phyloP scores from a whole-genome alignment of 805 yeast species.

The Peterozyma xylosa region DNA sequence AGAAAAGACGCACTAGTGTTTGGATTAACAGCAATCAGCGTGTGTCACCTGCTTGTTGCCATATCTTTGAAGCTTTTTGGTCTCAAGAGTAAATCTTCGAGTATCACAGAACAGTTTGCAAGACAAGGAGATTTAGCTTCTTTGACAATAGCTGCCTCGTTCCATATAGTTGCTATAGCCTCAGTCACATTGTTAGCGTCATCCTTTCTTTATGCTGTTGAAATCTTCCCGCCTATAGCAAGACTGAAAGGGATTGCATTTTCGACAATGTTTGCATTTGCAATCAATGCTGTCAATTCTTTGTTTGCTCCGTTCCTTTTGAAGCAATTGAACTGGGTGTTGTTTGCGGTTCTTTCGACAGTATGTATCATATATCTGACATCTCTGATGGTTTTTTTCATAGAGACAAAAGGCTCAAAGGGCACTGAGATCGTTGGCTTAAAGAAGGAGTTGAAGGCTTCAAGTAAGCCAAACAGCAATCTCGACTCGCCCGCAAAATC shows the following conservation, averaged over 20 bases:
- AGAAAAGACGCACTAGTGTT: slow-evolving; percentile 38
- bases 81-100: neutral
- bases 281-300: slow-evolving; percentile 26
- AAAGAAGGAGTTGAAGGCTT: neutral
- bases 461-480: too few relatives aligned
- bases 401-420: slow-evolving; percentile 9
- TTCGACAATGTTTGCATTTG: slow-evolving; percentile 40
- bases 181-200: slow-evolving; percentile 38
- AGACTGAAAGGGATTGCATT: slow-evolving; percentile 39
- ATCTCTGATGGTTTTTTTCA: neutral
- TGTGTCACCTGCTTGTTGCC: slow-evolving; percentile 14
- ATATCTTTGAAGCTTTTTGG: neutral
- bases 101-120: slow-evolving; percentile 11
- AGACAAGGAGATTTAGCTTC: slow-evolving; percentile 32
- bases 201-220: slow-evolving; percentile 43
- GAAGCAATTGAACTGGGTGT: slow-evolving; percentile 27
- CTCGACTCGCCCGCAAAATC: too few relatives aligned
- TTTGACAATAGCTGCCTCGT: slow-evolving; percentile 32
- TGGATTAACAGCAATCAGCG: slow-evolving; percentile 31
- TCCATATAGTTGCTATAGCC: slow-evolving; percentile 36
- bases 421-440: slow-evolving; percentile 11
- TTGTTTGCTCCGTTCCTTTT: slow-evolving; percentile 32
- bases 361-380: neutral
- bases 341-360: slow-evolving; percentile 25
- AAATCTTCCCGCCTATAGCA: slow-evolving; percentile 35